phyloP scores from a whole-genome alignment of 306 rosid genomes.

The Citrullus mucosospermus region DNA sequence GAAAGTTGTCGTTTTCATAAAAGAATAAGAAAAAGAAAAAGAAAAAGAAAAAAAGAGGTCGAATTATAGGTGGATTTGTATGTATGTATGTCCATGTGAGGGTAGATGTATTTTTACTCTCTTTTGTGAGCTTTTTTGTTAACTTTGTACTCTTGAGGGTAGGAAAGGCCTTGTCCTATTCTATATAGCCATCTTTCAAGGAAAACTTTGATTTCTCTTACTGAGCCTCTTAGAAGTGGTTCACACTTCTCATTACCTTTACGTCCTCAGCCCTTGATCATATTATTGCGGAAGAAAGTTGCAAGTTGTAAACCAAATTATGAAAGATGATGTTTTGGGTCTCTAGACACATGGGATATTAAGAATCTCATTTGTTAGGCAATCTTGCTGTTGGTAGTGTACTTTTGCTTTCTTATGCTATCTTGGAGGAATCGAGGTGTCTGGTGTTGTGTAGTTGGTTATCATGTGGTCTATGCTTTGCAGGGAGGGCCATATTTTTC shows the following conservation, averaged over 20 bases:
- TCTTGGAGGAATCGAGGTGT: background rate
- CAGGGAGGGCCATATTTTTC: background rate
- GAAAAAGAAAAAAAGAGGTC: background rate
- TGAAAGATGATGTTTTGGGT: background rate
- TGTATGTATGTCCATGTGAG: background rate
- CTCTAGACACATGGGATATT: background rate
- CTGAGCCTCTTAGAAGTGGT: background rate
- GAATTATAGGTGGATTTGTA: background rate
- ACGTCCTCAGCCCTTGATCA: background rate
- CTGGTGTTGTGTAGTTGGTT: background rate
- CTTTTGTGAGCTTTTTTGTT: background rate
- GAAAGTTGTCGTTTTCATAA: too few species aligned
- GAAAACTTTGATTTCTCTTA: background rate
- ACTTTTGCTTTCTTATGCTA: background rate
- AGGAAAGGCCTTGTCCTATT: background rate
- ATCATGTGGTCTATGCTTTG: background rate
- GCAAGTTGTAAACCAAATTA: background rate
- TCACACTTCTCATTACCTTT: background rate
- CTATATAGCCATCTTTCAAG: background rate
- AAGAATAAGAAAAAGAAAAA: too few species aligned
- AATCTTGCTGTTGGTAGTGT: background rate
- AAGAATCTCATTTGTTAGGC: background rate
- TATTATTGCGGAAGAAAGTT: background rate
- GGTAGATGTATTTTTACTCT: background rate
- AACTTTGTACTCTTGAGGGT: background rate